Percentiles rank a stretch among this genome's conserved stretches.
These are phyloP conservation scores for Platanthera guangdongensis DNA, from an alignment of 106 monocot genomes.

Conservation along the genomic window DNA sequence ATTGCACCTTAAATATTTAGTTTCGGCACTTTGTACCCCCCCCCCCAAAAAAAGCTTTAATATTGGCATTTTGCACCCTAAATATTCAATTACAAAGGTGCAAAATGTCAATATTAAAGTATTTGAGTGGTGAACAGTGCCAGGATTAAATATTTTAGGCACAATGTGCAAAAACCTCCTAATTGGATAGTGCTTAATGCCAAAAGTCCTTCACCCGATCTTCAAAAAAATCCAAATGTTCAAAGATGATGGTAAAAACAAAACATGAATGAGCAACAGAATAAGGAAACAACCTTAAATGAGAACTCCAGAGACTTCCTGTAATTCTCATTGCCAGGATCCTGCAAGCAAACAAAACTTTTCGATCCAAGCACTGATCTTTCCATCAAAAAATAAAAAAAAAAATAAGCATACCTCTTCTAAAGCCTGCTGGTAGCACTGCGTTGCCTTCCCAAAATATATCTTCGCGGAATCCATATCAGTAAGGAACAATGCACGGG, in stretches of 20 bases:
- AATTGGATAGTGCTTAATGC: too few species aligned
- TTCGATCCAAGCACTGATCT: background rate
- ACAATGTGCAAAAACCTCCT: too few species aligned
- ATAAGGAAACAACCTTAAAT: constrained; percentile 32
- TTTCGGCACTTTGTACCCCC: too few species aligned
- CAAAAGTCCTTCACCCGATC: background rate
- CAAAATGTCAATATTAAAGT: too few species aligned
- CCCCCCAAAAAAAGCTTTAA: too few species aligned
- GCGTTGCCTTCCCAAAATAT: constrained; percentile 56
- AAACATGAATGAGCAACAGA: background rate
- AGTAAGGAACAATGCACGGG: constrained; percentile 46
- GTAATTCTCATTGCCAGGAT: constrained; percentile 74
- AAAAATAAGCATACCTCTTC: constrained; percentile 33
- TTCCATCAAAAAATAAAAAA: too few species aligned
- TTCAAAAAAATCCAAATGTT: background rate
- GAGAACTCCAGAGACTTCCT: constrained; percentile 70
- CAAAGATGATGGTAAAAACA: background rate
- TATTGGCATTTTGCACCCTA: too few species aligned
- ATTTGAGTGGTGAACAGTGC: too few species aligned
- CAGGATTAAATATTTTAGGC: too few species aligned
- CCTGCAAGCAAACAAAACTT: constrained; percentile 25
- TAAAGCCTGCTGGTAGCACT: constrained; percentile 57
- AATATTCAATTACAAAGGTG: too few species aligned
- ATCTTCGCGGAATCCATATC: constrained; percentile 41
- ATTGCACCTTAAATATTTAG: too few species aligned